Evolutionary conservation across 495 filamentous ascomycete genomes (phyloP).

Genomic region (Penicillium daleae): DNA sequence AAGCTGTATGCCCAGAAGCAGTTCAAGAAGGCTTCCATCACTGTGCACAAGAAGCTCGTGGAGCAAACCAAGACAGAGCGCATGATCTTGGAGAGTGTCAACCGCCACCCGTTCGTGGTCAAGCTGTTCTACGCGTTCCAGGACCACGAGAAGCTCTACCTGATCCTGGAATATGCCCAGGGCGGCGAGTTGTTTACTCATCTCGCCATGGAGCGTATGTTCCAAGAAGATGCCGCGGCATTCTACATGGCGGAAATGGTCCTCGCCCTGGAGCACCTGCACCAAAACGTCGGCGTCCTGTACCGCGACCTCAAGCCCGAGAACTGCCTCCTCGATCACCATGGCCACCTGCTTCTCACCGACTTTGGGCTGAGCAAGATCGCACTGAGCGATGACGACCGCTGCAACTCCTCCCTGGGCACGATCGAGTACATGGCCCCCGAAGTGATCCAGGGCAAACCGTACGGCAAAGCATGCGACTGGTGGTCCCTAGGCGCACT

Average conservation of each 20-base stretch:
- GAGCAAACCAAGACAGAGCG: slow-evolving; percentile 98
- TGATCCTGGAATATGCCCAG: slow-evolving; percentile 98
- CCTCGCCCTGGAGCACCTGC: slow-evolving; percentile 89
- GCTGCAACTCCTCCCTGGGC: slow-evolving; percentile 81
- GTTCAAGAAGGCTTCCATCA: slow-evolving; percentile 92
- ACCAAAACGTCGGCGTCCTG: slow-evolving; percentile 87
- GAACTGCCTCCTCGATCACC: slow-evolving; percentile 89
- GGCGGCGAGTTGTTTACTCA: slow-evolving; percentile 94
- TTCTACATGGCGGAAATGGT: slow-evolving; percentile 99
- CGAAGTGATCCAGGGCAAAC: slow-evolving; percentile 80
- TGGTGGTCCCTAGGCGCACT: slow-evolving; percentile 98
- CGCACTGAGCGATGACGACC: slow-evolving; percentile 74
- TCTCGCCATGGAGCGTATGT: slow-evolving; percentile 88
- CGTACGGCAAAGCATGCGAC: slow-evolving; percentile 90
- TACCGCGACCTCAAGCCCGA: slow-evolving; percentile 98
- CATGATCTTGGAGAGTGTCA: slow-evolving; percentile 90
- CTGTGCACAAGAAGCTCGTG: slow-evolving; percentile 88
- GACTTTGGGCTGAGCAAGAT: slow-evolving; percentile 98
- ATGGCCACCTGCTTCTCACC: slow-evolving; percentile 91
- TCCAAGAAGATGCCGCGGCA: slow-evolving; percentile 80
- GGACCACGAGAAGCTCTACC: slow-evolving; percentile 95
- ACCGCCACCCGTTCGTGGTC: slow-evolving; percentile 93
- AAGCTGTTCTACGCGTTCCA: slow-evolving; percentile 98
- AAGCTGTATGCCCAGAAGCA: slow-evolving; percentile 97
- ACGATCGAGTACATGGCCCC: slow-evolving; percentile 99